phyloP scores from a whole-genome alignment of 148 eudicot genomes.

The Linanthus parryae region DNA sequence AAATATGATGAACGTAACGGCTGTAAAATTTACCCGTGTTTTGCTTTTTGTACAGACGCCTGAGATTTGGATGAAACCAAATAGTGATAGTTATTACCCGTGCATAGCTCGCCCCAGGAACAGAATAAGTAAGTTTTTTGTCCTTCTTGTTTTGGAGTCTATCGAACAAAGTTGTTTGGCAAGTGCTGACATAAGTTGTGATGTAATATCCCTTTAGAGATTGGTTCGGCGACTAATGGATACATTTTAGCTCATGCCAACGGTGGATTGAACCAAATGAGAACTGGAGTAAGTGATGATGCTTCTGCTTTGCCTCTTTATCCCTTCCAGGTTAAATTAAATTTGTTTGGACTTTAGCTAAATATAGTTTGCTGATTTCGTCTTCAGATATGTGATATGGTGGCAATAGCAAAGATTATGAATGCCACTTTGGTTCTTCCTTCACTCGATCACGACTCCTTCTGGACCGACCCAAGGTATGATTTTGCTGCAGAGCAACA shows the following conservation, averaged over 20 bases:
- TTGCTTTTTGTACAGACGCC: constrained; percentile 22
- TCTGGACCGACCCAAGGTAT: constrained; percentile 72
- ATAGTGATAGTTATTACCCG: constrained; percentile 29
- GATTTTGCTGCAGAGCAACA: no score
- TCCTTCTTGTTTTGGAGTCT: not conserved
- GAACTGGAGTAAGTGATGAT: constrained; percentile 27
- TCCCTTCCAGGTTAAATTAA: not conserved
- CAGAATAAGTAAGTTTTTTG: constrained; percentile 26
- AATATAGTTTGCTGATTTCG: not conserved
- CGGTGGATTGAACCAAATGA: constrained; percentile 73
- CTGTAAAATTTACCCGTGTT: no score
- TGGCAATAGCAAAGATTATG: constrained; percentile 59
- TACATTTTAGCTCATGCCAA: constrained; percentile 59
- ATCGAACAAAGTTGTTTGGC: not conserved
- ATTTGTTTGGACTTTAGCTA: not conserved
- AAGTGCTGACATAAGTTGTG: not conserved
- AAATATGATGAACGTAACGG: no score
- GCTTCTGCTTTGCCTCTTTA: no score
- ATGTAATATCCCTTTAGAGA: constrained; percentile 16
- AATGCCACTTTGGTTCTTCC: constrained; percentile 68
- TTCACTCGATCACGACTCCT: constrained; percentile 51
- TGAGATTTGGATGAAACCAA: constrained; percentile 55
- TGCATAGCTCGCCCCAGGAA: constrained; percentile 47
- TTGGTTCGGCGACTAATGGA: constrained; percentile 37
- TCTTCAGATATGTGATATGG: constrained; percentile 67